A percentile compares a stretch with the other conserved stretches of the same genome.
These are phyloP conservation scores for Talaromyces trachyspermus DNA, from an alignment of 495 filamentous ascomycete species.

Conservation along the genomic window DNA sequence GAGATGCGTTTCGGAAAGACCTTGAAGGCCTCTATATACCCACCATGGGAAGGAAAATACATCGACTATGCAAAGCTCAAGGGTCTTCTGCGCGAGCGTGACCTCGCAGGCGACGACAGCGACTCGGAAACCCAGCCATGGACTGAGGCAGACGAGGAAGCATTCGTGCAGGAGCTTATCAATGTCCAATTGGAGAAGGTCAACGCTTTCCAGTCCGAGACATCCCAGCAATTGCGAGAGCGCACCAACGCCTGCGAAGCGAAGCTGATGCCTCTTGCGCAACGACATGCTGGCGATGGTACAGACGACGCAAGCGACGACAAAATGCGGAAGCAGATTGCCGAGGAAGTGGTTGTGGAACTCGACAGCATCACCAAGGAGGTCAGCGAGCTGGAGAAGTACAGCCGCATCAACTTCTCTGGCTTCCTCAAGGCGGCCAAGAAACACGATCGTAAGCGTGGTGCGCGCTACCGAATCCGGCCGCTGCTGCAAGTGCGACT, in stretches of 20 bases:
- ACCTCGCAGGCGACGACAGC: slow-evolving; percentile 42
- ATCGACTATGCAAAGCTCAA: slow-evolving; percentile 95
- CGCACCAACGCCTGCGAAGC: slow-evolving; percentile 51
- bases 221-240: slow-evolving; percentile 61
- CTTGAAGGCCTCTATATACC: slow-evolving; percentile 68
- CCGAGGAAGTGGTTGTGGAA: slow-evolving; percentile 67
- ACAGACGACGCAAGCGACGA: slow-evolving; percentile 25
- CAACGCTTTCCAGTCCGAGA: slow-evolving; percentile 76
- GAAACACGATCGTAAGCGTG: slow-evolving; percentile 93
- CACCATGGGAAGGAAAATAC: slow-evolving; percentile 87
- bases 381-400: slow-evolving; percentile 88
- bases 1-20: slow-evolving; percentile 91
- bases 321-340: slow-evolving; percentile 39
- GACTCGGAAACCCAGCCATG: slow-evolving; percentile 51
- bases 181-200: slow-evolving; percentile 96
- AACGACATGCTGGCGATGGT: slow-evolving; percentile 19
- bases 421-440: slow-evolving; percentile 97
- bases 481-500: slow-evolving; percentile 85
- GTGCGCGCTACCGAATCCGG: slow-evolving; percentile 72
- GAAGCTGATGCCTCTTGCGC: slow-evolving; percentile 42
- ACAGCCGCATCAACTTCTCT: slow-evolving; percentile 92
- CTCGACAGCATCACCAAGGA: slow-evolving; percentile 84
- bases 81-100: slow-evolving; percentile 67
- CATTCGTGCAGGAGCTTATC: slow-evolving; percentile 88
- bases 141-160: slow-evolving; percentile 93